phyloP scores from a whole-genome alignment of 139 green algal genomes.

The Zygnema circumcarinatum region DNA sequence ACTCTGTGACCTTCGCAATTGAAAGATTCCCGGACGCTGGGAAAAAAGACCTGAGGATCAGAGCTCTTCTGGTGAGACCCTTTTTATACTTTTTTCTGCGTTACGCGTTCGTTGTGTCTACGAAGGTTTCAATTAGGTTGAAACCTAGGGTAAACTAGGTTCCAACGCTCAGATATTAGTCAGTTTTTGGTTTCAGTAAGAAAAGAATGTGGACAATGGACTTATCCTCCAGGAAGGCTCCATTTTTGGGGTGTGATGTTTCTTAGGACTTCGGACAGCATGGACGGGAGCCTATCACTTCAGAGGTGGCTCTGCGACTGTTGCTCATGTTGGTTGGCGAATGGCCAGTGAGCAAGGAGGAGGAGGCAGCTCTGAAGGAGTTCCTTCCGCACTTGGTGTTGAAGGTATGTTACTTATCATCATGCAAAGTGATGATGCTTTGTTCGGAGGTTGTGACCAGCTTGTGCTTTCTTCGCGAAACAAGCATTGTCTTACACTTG shows the following conservation, averaged over 20 bases:
- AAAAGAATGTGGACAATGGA: too few species aligned
- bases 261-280: conserved; percentile 32
- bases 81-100: background rate
- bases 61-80: conserved; percentile 17
- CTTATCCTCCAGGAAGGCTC: background rate
- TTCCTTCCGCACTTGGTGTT: conserved; percentile 24
- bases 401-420: background rate
- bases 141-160: too few species aligned
- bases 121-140: too few species aligned
- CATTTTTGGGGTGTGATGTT: background rate
- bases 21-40: background rate
- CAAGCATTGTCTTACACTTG: background rate
- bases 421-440: background rate
- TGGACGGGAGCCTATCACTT: conserved; percentile 21
- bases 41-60: background rate
- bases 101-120: too few species aligned
- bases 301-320: conserved; percentile 23
- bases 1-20: background rate
- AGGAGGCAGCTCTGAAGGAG: background rate
- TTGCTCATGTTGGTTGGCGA: conserved; percentile 25
- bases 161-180: too few species aligned
- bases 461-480: background rate
- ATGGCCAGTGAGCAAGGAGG: background rate
- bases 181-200: too few species aligned
- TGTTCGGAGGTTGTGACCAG: background rate